These are phyloP conservation scores for Trypethelium eluteriae DNA, from an alignment of 495 filamentous ascomycete genomes.

Conservation along the genomic window DNA sequence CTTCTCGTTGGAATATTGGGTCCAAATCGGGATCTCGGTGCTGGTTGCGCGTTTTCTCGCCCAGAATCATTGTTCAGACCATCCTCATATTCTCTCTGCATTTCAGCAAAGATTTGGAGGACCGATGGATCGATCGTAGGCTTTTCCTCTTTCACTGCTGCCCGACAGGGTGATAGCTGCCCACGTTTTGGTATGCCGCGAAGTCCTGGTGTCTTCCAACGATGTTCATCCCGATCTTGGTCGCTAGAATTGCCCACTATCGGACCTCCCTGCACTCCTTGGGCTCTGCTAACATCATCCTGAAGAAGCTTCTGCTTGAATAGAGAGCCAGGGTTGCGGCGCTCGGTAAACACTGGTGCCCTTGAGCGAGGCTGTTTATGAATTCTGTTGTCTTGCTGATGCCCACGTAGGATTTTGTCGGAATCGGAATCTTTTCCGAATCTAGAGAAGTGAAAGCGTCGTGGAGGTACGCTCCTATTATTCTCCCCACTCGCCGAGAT, in stretches of 20 bases:
- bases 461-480: neutral
- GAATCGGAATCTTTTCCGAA: neutral
- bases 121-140: neutral
- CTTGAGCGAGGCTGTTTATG: neutral
- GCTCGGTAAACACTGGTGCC: neutral
- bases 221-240: neutral
- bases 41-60: neutral
- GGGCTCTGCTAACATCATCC: neutral
- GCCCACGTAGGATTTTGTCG: neutral
- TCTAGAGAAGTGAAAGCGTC: conserved; percentile 4
- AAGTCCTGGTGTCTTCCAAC: neutral
- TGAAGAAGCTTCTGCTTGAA: neutral
- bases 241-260: neutral
- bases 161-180: neutral
- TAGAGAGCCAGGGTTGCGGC: neutral
- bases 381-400: neutral
- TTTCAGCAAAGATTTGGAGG: conserved; percentile 3
- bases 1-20: neutral
- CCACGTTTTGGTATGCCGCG: neutral
- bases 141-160: neutral
- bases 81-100: conserved; percentile 3
- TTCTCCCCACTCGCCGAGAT: neutral
- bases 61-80: neutral
- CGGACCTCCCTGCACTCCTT: neutral
- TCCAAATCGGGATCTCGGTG: neutral